Base-by-base conservation (phyloP, 1,284 basidiomycete genomes). In the Salmacisia buchloeana region DNA sequence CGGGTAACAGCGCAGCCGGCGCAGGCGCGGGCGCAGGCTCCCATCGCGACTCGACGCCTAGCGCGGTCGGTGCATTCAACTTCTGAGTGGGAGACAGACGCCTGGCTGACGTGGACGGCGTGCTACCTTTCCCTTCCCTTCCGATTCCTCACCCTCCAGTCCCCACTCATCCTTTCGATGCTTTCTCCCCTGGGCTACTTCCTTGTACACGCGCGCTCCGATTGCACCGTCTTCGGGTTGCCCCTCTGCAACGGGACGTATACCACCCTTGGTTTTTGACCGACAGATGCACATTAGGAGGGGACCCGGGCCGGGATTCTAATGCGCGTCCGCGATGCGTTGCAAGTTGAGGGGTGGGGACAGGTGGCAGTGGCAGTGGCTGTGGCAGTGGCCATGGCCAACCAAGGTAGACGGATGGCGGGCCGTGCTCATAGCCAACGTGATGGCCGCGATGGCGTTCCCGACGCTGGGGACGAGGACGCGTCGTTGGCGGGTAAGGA, bases 41-140 rank as follows among this genome's bases (percentile, higher is more conserved):
- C n/a, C n/a, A n/a, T n/a, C 46, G 23, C 23, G 46, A 18, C 43
- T 46, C 43, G 46, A 49, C 46, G 5, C 46, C 46, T 21, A 49
- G 46, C 25, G 46, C 46, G 46, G 46, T 49, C 23, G 46, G 46
- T 27, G 46, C 46, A 5, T 49, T 52, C 46, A 52, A 52, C 29
- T 52, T 52, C 46, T 52, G 23, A 52, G n/a, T n/a, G n/a, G n/a
- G n/a, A n/a, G n/a, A n/a, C n/a, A n/a, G n/a, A n/a, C n/a, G n/a
- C n/a, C n/a, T n/a, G n/a, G n/a, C n/a, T n/a, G n/a, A n/a, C n/a
- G n/a, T n/a, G n/a, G n/a, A n/a, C n/a, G n/a, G n/a, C n/a, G n/a
- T n/a, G n/a, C n/a, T n/a, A n/a, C n/a, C n/a, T n/a, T n/a, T n/a
- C n/a, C n/a, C n/a, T n/a, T n/a, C n/a, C n/a, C n/a, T n/a, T n/a